These are phyloP conservation scores for Boletus reticulatus DNA, from an alignment of 768 basidiomycete genomes.

Conservation along the genomic window DNA sequence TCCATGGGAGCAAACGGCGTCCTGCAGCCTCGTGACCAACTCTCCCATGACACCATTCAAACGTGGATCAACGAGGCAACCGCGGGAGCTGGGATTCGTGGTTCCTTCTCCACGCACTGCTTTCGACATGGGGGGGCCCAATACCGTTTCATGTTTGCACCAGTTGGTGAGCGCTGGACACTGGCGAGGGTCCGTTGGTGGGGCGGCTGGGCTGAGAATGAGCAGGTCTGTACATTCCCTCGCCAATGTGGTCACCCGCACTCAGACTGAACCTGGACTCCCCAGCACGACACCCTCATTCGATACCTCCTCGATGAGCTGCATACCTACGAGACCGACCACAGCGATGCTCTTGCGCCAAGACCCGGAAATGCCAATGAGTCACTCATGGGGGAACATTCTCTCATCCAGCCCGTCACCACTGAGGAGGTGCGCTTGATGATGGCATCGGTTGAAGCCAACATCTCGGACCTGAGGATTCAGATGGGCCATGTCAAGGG, in stretches of 20 bases:
- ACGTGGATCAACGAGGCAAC: neutral
- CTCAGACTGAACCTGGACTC: neutral
- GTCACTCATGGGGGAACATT: too few species aligned
- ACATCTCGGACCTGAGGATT: neutral
- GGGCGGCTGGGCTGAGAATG: constrained; percentile 41
- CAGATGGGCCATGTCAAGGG: neutral
- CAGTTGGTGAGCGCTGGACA: constrained; percentile 34
- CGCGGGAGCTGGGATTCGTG: neutral
- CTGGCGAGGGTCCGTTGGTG: constrained; percentile 34
- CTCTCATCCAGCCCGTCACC: neutral
- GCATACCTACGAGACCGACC: neutral
- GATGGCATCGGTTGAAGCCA: neutral
- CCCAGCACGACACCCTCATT: neutral
- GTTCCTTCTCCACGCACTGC: neutral
- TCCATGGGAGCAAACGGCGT: neutral
- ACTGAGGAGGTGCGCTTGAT: neutral
- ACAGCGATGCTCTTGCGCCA: neutral
- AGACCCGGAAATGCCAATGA: too few species aligned
- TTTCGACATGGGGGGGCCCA: neutral
- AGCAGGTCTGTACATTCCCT: constrained; percentile 26
- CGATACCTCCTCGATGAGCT: neutral
- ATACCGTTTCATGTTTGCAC: constrained; percentile 40
- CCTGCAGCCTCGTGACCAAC: neutral
- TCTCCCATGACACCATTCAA: neutral
- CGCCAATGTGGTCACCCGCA: neutral